phyloP scores from a whole-genome alignment of 2,329 filamentous ascomycete species.

The Leptographium galeiforme region DNA sequence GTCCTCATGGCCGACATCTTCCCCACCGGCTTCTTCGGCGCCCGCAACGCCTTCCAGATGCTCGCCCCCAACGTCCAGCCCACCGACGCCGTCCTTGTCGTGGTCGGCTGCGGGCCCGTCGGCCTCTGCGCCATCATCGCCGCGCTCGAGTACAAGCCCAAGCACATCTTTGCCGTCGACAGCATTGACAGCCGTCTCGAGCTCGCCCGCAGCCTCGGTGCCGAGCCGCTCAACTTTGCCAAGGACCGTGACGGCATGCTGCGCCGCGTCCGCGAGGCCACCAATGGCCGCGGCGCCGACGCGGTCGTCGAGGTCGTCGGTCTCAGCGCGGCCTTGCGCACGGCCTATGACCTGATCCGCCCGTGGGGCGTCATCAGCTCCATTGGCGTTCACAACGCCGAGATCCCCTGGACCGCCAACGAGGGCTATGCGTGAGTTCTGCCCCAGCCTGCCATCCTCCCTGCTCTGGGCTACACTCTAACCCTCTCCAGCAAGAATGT shows the following conservation, averaged over 20 bases:
- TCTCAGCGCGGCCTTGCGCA: constrained; percentile 52
- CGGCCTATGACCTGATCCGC: constrained; percentile 56
- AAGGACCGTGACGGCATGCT: constrained; percentile 51
- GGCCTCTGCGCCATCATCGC: constrained; percentile 74
- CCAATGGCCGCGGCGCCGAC: constrained; percentile 71
- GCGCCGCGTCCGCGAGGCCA: constrained; percentile 58
- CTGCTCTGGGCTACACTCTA: no score
- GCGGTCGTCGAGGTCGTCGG: constrained; percentile 72
- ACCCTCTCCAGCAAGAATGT: constrained; percentile 48
- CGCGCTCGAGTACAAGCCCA: constrained; percentile 61
- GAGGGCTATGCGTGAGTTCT: constrained; percentile 43
- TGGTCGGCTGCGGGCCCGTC: constrained; percentile 77
- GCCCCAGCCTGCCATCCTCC: background rate
- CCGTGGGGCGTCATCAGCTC: constrained; percentile 63
- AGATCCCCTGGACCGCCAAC: constrained; percentile 54
- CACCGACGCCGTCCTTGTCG: constrained; percentile 55
- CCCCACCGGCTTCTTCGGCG: constrained; percentile 75
- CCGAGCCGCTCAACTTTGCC: constrained; percentile 70
- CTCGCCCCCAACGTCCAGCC: constrained; percentile 38
- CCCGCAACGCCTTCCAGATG: constrained; percentile 60
- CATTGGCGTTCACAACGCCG: constrained; percentile 63
- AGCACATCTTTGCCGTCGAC: constrained; percentile 67
- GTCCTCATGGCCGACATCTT: constrained; percentile 92
- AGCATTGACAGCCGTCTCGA: constrained; percentile 62
- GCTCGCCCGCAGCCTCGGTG: constrained; percentile 59